Evolutionary conservation across 148 eudicot species (phyloP).

Genomic region (Rhododendron simsii): DNA sequence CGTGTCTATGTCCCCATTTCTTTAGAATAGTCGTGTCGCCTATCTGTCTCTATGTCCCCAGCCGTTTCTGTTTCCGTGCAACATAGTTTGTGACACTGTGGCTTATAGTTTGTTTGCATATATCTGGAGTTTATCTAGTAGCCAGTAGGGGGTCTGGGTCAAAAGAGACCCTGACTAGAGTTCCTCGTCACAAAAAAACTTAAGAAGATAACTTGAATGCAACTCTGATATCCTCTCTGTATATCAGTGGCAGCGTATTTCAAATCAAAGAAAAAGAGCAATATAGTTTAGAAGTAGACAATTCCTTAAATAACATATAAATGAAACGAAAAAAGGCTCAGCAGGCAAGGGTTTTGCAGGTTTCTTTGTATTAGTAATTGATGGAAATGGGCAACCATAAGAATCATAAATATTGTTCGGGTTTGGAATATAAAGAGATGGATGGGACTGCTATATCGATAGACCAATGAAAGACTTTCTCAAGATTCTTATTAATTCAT

Average conservation of each 20-base stretch:
- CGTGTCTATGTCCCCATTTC: not conserved
- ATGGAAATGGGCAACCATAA: too few species aligned
- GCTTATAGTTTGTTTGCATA: not conserved
- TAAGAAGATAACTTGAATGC: not conserved
- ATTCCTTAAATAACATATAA: not conserved
- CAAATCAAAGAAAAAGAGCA: not conserved
- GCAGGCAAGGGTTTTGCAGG: too few species aligned
- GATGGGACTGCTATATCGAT: too few species aligned
- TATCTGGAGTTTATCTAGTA: not conserved
- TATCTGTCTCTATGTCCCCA: not conserved
- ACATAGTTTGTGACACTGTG: not conserved
- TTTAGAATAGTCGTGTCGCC: not conserved
- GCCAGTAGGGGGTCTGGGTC: not conserved
- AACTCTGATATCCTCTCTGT: not conserved
- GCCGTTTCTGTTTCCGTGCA: not conserved
- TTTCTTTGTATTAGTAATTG: too few species aligned
- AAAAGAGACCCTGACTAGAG: not conserved
- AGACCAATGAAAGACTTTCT: too few species aligned
- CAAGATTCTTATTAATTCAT: too few species aligned
- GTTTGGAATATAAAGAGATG: too few species aligned
- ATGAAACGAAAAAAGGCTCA: too few species aligned
- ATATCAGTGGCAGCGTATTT: not conserved
- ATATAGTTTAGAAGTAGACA: not conserved
- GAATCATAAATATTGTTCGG: too few species aligned
- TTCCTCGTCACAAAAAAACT: not conserved